Conservation (phyloP, 2,329 filamentous ascomycete genomes). For the Sphaceloma murrayae region DNA sequence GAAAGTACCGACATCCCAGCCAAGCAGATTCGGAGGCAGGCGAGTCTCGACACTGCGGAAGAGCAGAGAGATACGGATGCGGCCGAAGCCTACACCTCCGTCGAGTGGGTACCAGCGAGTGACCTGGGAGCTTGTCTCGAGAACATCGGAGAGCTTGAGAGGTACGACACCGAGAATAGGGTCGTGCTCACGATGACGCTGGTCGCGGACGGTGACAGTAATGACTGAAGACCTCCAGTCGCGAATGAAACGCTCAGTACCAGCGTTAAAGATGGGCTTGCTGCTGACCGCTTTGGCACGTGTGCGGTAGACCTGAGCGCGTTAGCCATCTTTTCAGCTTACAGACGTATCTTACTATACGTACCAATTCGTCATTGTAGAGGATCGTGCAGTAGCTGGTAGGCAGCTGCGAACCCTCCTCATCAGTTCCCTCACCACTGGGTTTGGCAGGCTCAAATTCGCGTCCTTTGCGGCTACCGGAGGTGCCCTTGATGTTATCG, state of each 20-base stretch:
- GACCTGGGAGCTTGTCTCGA: constrained; percentile 76
- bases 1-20: constrained; percentile 94
- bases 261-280: constrained; percentile 94
- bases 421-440: constrained; percentile 77
- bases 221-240: constrained; percentile 86
- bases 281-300: constrained; percentile 86
- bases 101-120: constrained; percentile 95
- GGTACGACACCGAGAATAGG: constrained; percentile 89
- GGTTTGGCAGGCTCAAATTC: constrained; percentile 84
- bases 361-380: constrained; percentile 71
- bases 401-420: constrained; percentile 68
- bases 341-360: constrained; percentile 19
- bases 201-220: constrained; percentile 80
- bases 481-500: constrained; percentile 78
- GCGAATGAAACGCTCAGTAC: constrained; percentile 82
- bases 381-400: constrained; percentile 91
- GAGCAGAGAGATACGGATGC: constrained; percentile 76
- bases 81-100: constrained; percentile 82
- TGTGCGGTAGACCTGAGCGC: constrained; percentile 67
- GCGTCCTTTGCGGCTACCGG: constrained; percentile 68
- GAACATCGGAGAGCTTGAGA: constrained; percentile 75
- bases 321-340: constrained; percentile 20
- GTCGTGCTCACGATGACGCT: constrained; percentile 83
- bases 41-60: constrained; percentile 84
- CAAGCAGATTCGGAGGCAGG: constrained; percentile 73